A percentile compares a stretch with the other conserved stretches of the same genome.
These are phyloP conservation scores for Rhododendron vialii DNA, from an alignment of 148 eudicot genomes.

Conservation along the genomic window DNA sequence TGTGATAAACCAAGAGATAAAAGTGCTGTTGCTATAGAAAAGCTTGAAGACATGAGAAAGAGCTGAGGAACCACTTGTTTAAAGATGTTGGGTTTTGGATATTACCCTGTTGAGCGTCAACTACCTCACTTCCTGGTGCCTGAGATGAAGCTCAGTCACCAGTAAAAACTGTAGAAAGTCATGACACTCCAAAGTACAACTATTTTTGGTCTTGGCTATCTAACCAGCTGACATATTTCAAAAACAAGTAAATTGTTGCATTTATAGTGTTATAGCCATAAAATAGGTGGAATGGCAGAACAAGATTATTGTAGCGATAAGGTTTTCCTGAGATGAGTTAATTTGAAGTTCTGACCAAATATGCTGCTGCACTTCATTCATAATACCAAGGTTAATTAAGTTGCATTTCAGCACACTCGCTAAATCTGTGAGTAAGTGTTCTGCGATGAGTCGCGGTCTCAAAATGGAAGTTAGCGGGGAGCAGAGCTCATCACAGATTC, in stretches of 20 bases:
- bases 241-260: neutral
- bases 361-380: neutral
- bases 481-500: neutral
- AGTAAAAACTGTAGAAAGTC: neutral
- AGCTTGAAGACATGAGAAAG: conserved; percentile 1
- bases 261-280: neutral
- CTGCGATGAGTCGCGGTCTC: neutral
- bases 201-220: neutral
- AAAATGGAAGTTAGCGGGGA: neutral
- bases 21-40: neutral
- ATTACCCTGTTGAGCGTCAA: neutral
- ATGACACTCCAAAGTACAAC: neutral
- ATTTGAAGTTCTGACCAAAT: neutral
- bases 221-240: neutral
- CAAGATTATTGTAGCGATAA: neutral
- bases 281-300: neutral
- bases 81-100: neutral
- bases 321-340: neutral
- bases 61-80: neutral
- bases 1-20: neutral
- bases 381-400: neutral
- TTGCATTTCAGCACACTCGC: neutral
- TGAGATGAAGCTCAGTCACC: neutral
- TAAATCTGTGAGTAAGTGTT: neutral
- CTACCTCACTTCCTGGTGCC: neutral